Percentiles rank a stretch among this genome's conserved stretches.
phyloP scores from a whole-genome alignment of 2,329 filamentous ascomycete species.

The Stagonosporopsis rhizophila region DNA sequence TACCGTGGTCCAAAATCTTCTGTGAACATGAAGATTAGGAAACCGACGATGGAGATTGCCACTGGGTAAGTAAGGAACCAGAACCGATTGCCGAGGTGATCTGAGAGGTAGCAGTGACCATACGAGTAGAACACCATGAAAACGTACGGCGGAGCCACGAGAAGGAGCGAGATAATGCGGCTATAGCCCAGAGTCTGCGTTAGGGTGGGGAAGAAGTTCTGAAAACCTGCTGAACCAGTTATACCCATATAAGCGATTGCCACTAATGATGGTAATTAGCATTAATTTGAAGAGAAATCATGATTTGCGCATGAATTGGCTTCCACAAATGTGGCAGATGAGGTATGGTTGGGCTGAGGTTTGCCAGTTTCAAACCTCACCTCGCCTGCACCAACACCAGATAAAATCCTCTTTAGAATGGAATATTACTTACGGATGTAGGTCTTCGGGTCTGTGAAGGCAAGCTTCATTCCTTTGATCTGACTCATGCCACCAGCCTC shows the following conservation, averaged over 20 bases:
- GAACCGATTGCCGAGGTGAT: constrained; percentile 53
- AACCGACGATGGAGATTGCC: constrained; percentile 59
- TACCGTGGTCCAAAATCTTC: constrained; percentile 61
- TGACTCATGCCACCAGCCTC: constrained; percentile 58
- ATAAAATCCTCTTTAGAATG: too few species aligned
- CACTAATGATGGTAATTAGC: constrained; percentile 22
- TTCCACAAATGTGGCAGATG: too few species aligned
- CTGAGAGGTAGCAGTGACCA: constrained; percentile 52
- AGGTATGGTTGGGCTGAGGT: neutral
- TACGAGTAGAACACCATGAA: constrained; percentile 61
- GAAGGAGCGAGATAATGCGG: constrained; percentile 62
- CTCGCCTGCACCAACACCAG: neutral
- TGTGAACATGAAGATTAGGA: constrained; percentile 63
- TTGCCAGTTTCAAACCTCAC: neutral
- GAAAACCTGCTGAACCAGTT: constrained; percentile 59
- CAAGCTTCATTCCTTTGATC: constrained; percentile 58
- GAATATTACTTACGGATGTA: constrained; percentile 46
- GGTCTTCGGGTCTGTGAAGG: constrained; percentile 59
- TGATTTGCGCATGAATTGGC: neutral
- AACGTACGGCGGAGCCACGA: constrained; percentile 66
- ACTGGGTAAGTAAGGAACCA: constrained; percentile 54
- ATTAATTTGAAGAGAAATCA: neutral
- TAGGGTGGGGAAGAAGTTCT: constrained; percentile 65
- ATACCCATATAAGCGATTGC: constrained; percentile 59
- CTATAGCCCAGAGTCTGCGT: constrained; percentile 62